Percentiles rank a stretch among this genome's conserved stretches.
Conservation (phyloP, 257 asterid genomes). For the Solanum pennellii region DNA sequence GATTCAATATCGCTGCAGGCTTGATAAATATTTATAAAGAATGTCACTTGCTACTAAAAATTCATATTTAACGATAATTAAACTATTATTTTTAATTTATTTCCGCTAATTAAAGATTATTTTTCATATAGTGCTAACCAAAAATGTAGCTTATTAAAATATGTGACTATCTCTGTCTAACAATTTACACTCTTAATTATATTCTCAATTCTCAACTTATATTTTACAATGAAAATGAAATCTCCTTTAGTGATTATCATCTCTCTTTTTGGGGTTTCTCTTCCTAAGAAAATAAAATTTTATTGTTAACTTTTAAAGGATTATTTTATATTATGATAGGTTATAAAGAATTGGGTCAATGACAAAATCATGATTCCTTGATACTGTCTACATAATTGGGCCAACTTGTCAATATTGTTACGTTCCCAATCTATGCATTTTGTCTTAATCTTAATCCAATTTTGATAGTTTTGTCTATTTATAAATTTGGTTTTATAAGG, state of each 20-base stretch:
- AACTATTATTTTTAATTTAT: too few relatives aligned
- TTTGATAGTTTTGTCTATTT: not conserved
- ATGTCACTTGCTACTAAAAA: too few relatives aligned
- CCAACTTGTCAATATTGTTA: not conserved
- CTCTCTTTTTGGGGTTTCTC: too few relatives aligned
- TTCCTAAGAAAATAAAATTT: not conserved
- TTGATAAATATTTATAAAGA: too few relatives aligned
- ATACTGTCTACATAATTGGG: not conserved
- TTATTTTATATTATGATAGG: not conserved
- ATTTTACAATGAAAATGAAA: not conserved
- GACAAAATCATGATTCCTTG: not conserved
- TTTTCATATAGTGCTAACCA: rapidly evolving
- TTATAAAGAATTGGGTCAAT: not conserved
- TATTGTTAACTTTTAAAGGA: not conserved
- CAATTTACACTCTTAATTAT: not conserved
- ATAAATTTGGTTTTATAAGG: not conserved
- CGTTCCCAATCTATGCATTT: conserved; percentile 3
- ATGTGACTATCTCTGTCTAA: not conserved
- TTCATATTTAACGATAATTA: too few relatives aligned
- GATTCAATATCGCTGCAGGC: rapidly evolving
- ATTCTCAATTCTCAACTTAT: too few relatives aligned
- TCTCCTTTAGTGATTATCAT: not conserved
- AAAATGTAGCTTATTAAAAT: not conserved
- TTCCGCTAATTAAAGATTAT: too few relatives aligned
- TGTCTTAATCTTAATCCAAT: conserved; percentile 12